Conservation (phyloP, 352 stramenopile genomes). For the Phytophthora quininea region DNA sequence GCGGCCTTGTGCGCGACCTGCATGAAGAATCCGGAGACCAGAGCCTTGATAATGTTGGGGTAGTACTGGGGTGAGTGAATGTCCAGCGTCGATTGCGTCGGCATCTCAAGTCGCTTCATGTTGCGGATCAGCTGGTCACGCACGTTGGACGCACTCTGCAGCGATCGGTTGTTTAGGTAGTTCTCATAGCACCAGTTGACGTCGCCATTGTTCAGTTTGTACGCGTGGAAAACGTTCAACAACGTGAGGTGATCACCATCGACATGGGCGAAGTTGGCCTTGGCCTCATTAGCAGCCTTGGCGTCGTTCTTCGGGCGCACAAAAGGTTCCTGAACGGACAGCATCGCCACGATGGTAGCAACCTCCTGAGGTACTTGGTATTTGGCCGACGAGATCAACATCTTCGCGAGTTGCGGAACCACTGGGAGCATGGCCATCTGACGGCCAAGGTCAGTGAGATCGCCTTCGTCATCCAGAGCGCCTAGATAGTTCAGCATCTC, state of each 20-base stretch:
- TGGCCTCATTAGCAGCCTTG: conserved; percentile 97
- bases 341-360: conserved; percentile 96
- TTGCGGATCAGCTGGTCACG: conserved; percentile 96
- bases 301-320: conserved; percentile 96
- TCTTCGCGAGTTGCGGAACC: conserved; percentile 97
- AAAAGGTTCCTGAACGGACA: conserved; percentile 95
- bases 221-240: conserved; percentile 98
- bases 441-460: conserved; percentile 92
- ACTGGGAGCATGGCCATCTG: conserved; percentile 97
- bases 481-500: conserved; percentile 99
- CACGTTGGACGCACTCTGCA: conserved; percentile 95
- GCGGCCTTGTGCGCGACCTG: conserved; percentile 90
- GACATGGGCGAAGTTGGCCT: conserved; percentile 94
- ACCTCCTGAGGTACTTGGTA: conserved; percentile 98
- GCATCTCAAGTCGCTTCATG: conserved; percentile 94
- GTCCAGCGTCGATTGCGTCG: conserved; percentile 75
- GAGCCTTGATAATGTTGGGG: conserved; percentile 91
- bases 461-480: conserved; percentile 97
- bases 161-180: conserved; percentile 96
- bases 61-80: conserved; percentile 90
- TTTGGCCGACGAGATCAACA: conserved; percentile 95
- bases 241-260: conserved; percentile 98
- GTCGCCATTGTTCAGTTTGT: conserved; percentile 90
- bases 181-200: conserved; percentile 98
- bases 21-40: conserved; percentile 99